Evolutionary conservation across 345 rosid species (phyloP).

Genomic region (Camelina laxa): DNA sequence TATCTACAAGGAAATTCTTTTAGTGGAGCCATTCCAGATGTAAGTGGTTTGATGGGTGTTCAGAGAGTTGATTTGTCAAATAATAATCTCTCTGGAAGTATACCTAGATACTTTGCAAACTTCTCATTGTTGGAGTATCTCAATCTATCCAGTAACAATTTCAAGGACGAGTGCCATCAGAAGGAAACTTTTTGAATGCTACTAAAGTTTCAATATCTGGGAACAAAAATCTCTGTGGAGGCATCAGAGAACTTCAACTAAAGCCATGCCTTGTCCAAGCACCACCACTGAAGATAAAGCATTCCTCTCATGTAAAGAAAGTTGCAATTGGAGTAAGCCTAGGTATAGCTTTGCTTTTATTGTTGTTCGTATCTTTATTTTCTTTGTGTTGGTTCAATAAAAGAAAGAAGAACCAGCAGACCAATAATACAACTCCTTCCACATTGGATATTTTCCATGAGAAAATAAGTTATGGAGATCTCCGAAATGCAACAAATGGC

Average conservation of each 20-base stretch:
- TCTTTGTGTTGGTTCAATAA: neutral
- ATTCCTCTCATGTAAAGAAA: neutral
- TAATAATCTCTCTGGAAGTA: constrained; percentile 17
- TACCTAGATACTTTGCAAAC: constrained; percentile 9
- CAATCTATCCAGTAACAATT: constrained; percentile 28
- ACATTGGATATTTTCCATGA: neutral
- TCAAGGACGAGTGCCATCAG: constrained; percentile 23
- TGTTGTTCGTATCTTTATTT: neutral
- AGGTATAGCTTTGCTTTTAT: neutral
- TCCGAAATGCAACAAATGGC: neutral
- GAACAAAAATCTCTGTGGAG: constrained; percentile 32
- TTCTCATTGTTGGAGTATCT: neutral
- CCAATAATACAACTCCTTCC: neutral
- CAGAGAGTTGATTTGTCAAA: neutral
- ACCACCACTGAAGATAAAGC: neutral
- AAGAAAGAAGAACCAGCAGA: neutral
- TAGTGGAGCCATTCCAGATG: constrained; percentile 12
- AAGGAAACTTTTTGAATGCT: constrained; percentile 33
- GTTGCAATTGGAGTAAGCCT: neutral
- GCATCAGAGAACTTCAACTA: constrained; percentile 1
- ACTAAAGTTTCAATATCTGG: constrained; percentile 3
- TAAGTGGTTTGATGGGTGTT: neutral
- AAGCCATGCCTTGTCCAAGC: constrained; percentile 14
- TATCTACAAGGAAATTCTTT: constrained; percentile 4
- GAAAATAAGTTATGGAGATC: neutral